Evolutionary conservation across 1,139 yeast genomes (phyloP).

Genomic region (Suhomyces wounanorum): DNA sequence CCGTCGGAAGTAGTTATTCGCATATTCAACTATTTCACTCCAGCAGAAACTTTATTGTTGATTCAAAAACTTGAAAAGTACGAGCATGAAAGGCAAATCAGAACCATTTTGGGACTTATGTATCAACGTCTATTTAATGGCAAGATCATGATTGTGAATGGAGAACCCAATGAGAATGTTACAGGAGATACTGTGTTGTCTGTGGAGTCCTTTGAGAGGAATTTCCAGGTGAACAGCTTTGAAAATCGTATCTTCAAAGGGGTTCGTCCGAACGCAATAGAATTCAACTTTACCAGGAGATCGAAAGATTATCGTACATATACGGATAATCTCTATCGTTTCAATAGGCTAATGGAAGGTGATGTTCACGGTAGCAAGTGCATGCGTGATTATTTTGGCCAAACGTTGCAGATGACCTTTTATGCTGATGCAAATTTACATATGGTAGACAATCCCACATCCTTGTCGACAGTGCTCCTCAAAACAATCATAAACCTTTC

Average conservation of each 20-base stretch:
- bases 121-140: constrained; percentile 17
- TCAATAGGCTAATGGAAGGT: constrained; percentile 25
- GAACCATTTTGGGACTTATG: constrained; percentile 7
- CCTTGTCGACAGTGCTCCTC: constrained; percentile 31
- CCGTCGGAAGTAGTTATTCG: constrained; percentile 31
- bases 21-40: constrained; percentile 25
- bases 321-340: constrained; percentile 27
- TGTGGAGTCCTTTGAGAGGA: constrained; percentile 19
- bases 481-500: constrained; percentile 29
- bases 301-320: constrained; percentile 33
- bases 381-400: constrained; percentile 21
- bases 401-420: constrained; percentile 26
- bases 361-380: constrained; percentile 3
- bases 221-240: constrained; percentile 17
- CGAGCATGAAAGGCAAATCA: constrained; percentile 1
- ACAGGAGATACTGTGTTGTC: constrained; percentile 19
- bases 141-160: constrained; percentile 13
- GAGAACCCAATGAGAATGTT: constrained; percentile 1
- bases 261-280: constrained; percentile 29
- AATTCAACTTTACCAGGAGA: constrained; percentile 31
- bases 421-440: constrained; percentile 32
- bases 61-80: constrained; percentile 12
- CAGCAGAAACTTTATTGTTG: constrained; percentile 24
- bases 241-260: constrained; percentile 18
- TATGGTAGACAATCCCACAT: constrained; percentile 30